Percentiles rank a stretch among this genome's conserved stretches.
These are phyloP conservation scores for Spathaspora boniae DNA, from an alignment of 805 yeast species.

Conservation along the genomic window DNA sequence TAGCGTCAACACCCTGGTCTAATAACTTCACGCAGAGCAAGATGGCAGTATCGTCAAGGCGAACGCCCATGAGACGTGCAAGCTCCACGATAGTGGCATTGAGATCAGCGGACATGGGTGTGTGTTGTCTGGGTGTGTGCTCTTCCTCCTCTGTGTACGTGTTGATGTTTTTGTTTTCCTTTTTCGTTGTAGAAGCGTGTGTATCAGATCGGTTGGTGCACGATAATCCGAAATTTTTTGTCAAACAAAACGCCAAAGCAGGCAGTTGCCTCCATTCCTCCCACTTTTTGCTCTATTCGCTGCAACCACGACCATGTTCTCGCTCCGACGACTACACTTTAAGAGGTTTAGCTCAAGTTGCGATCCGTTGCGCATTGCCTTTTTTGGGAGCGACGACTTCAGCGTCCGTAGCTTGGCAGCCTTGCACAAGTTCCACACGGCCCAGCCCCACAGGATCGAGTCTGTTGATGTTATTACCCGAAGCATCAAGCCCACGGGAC, in stretches of 20 bases:
- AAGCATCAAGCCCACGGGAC: constrained; percentile 60
- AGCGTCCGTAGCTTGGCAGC: constrained; percentile 52
- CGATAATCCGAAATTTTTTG: no score
- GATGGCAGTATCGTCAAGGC: constrained; percentile 26
- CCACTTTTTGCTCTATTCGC: no score
- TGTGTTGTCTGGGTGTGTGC: no score
- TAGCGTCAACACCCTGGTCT: constrained; percentile 40
- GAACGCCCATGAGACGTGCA: constrained; percentile 21
- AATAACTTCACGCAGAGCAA: constrained; percentile 30
- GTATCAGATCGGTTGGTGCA: no score
- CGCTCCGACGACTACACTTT: no score
- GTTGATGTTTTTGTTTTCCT: no score
- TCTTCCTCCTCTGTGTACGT: no score
- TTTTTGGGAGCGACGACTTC: constrained; percentile 77
- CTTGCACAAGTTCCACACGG: constrained; percentile 21
- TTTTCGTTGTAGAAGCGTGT: no score
- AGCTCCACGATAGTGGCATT: constrained; percentile 19
- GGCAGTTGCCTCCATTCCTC: no score
- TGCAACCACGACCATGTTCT: background rate
- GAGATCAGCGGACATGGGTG: constrained; percentile 6
- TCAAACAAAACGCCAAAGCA: no score
- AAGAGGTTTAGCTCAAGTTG: background rate
- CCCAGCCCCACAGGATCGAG: constrained; percentile 20
- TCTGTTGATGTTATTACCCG: constrained; percentile 61
- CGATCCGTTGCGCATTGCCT: constrained; percentile 43